Evolutionary conservation across 176 grass and related monocot genomes (phyloP).

Genomic region (Pharus latifolius): DNA sequence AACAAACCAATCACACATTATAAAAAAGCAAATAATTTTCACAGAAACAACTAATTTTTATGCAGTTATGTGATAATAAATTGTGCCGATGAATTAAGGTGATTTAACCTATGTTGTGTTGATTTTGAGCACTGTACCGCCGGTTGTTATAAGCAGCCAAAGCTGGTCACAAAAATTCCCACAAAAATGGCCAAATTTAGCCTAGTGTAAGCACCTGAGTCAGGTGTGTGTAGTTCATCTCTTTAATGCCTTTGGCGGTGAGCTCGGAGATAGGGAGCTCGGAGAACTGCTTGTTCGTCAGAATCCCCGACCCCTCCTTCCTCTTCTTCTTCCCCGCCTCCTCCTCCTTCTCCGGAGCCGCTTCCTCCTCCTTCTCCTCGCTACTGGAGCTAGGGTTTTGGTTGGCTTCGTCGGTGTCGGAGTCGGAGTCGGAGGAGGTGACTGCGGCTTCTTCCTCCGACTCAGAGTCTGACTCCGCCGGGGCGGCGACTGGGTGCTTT

Average conservation of each 20-base stretch:
- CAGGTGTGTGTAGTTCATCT: conserved; percentile 71
- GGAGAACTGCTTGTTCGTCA: conserved; percentile 48
- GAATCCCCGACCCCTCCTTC: conserved; percentile 21
- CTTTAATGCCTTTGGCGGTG: conserved; percentile 45
- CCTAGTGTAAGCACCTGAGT: conserved; percentile 63
- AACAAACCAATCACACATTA: too few species aligned
- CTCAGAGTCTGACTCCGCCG: conserved; percentile 27
- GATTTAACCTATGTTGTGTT: too few species aligned
- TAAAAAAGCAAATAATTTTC: too few species aligned
- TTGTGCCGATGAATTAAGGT: too few species aligned
- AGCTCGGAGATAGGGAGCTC: conserved; percentile 52
- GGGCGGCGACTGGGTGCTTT: too few species aligned
- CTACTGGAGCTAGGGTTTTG: too few species aligned
- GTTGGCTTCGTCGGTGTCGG: conserved; percentile 18
- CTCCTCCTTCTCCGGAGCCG: background rate
- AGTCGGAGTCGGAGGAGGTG: conserved; percentile 21
- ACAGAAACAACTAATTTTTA: too few species aligned
- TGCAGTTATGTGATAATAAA: too few species aligned
- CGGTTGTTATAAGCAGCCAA: too few species aligned
- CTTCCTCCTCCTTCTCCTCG: background rate
- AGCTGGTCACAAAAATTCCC: too few species aligned
- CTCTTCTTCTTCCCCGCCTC: conserved; percentile 5
- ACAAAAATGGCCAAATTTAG: background rate
- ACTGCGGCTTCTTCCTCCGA: too few species aligned
- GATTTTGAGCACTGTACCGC: too few species aligned